Evolutionary conservation across 768 basidiomycete species (phyloP), one percentile per base, ranked within the genome.

Genomic region (Suillus brevipes): DNA sequence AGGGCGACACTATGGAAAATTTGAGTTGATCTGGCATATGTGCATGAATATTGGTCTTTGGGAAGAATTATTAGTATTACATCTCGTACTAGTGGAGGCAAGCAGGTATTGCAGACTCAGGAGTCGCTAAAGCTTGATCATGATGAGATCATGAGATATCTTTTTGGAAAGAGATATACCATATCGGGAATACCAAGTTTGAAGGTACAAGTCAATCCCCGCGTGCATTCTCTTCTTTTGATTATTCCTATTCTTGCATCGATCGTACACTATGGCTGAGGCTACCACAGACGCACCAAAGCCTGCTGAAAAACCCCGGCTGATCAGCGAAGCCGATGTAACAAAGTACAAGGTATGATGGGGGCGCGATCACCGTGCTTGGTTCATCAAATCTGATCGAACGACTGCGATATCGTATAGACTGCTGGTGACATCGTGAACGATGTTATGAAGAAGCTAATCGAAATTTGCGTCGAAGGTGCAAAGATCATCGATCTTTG

Each of bases 401-500:
- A 31, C 53, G 60, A 42, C 38, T 25, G 28, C 28, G 53, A 56
- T 61, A 28, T 63, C 13, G 58, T 60, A 14, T 62, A 97, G 92
- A 83, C 88, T n/a, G 95, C 97, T 25, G 94, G 93, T 64, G 94
- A 96, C 70, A 94, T 97, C 79, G 89, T 92, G 49, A 86, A 91
- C 71, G 84, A 86, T 70, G 94, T 92, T 65, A 86, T 91, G 75
- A 92, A 92, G 80, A 91, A 90, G 81, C 84, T 99, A 71, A 83
- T 97, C 70, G 87, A 85, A 55, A 83, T 89, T 64, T 81, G 82
- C 68, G 78, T 91, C 14, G 92, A 94, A 74, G 96, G 94, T 37
- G 91, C 92, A 70, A 94, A 92, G 79, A 77, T 92, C 69, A 83
- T 96, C 79, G 94, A 97, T 80, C 86, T 99, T 60, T 97, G 95